Percentiles rank a stretch among this genome's conserved stretches.
phyloP scores from a whole-genome alignment of 495 filamentous ascomycete species.

The Neurospora sp. region DNA sequence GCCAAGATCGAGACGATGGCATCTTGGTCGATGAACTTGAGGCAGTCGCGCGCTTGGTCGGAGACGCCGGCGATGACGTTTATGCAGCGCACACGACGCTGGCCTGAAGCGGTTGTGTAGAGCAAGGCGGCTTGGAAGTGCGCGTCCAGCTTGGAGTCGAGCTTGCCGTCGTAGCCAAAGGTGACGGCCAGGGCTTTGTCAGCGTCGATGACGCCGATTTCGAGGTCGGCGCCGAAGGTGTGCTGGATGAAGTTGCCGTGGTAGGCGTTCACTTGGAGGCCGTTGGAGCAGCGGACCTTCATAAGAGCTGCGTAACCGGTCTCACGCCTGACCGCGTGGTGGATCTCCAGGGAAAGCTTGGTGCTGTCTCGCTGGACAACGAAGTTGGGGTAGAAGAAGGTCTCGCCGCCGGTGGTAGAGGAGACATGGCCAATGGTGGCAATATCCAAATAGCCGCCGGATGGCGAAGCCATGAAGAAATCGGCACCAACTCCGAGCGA shows the following conservation, averaged over 20 bases:
- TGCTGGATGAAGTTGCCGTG: constrained; percentile 95
- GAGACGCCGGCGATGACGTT: constrained; percentile 90
- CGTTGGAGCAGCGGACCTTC: constrained; percentile 97
- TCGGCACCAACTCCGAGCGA: constrained; percentile 81
- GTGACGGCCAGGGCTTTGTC: constrained; percentile 89
- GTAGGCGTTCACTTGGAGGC: constrained; percentile 85
- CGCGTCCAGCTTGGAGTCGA: constrained; percentile 89
- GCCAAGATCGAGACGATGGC: constrained; percentile 79
- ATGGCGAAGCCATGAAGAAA: constrained; percentile 86
- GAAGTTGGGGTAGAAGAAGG: constrained; percentile 94
- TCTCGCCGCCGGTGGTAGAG: constrained; percentile 79
- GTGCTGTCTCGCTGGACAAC: constrained; percentile 71
- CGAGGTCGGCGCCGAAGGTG: constrained; percentile 87
- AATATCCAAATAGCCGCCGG: constrained; percentile 84
- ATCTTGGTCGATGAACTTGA: constrained; percentile 92
- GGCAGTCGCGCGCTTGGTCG: constrained; percentile 68
- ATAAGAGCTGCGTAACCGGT: constrained; percentile 94
- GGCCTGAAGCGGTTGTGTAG: constrained; percentile 84
- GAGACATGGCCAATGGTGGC: constrained; percentile 80
- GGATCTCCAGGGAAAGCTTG: constrained; percentile 77
- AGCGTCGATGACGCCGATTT: constrained; percentile 85
- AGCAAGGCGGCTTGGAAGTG: constrained; percentile 95
- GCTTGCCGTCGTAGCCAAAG: constrained; percentile 94
- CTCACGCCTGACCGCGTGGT: constrained; percentile 79
- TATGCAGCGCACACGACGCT: constrained; percentile 83